Evolutionary conservation across 495 filamentous ascomycete species (phyloP), one percentile per base, ranked within the genome.

Genomic region (Bacidia rubella): DNA sequence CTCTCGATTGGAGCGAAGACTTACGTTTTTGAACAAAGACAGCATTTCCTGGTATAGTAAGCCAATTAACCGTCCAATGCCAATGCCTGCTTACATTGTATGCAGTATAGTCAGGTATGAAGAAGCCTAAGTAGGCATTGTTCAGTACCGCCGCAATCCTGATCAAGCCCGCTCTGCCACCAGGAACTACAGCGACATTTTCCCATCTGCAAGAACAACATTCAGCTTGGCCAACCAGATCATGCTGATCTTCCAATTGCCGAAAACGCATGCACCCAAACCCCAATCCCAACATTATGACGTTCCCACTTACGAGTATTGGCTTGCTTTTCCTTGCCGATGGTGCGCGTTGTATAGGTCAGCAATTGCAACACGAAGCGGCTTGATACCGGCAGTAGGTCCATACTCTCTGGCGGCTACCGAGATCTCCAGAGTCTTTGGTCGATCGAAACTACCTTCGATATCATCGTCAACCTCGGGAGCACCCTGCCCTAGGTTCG

Each of bases 101-200:
- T 17, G 86, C 87, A 1, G 76, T 81, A 63, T 83, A 82, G 61
- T 81, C 77, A 49, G 59, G 59, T 41, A 62, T 62, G 53, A 62
- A 62, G 27, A 62, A 62, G 25, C 59, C 86, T 47, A 94, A 75
- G 60, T 94, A 95, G 49, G 88, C 82, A 62, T 95, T 94, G 58
- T 88, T 88, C 58, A 97, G 66, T 11, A 97, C 90, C 21, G 90
- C 90, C 2, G 90, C 89, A 68, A 96, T 94, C 45, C 90, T 78
- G 56, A 96, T 94, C 70, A 97, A 70, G 22, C 90, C 90, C 15
- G 90, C 90, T 56, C 90, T 75, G 23, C 90, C 90, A 66, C 90
- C 90, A 39, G 90, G 90, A 2, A 97, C 90, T 62, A 97, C 93
- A 67, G 86, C 89, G n/a, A 96, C 90, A 68, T 97, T 96, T 70